Evolutionary conservation across 768 basidiomycete species (phyloP), one percentile per base, ranked within the genome.

Genomic region (Calvatia gigantea): DNA sequence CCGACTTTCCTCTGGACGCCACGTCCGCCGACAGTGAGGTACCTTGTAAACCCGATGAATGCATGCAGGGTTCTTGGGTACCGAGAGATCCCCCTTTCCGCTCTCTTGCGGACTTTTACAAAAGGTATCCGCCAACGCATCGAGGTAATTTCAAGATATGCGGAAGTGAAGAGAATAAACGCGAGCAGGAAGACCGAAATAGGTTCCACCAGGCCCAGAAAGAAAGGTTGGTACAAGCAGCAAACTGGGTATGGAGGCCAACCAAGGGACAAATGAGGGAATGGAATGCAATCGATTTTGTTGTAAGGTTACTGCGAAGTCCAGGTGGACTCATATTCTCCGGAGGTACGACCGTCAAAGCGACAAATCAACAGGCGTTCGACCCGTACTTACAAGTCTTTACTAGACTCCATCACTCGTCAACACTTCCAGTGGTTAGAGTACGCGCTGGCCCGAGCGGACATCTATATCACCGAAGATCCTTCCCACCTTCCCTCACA

Each of bases 241-340:
- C 59, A 52, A 63, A 61, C 32, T 63, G 57, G 51, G 62, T 63
- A 4, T 63, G 62, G 62, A 39, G 50, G 37, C 62, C 62, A 2
- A 23, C 21, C 2, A 21, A 43, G 12, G 62, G 60, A 28, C 38
- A 23, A 49, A 51, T 57, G 60, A 35, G 44, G 23, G 27, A 43
- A 11, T 63, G 58, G 58, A 54, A 61, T 39, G 47, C 58, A 3
- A 27, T 55, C 6, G 57, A 59, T 15, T 59, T 63, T 38, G 58
- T 63, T 35, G 58, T 63, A 4, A 41, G 58, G 27, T 35, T 63
- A 31, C 35, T 63, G 15, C 56, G 33, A 41, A 58, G 50, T 23
- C 62, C 62, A 14, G 60, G 60, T 6, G 62, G 62, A 12, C 41
- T 63, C 6, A 59, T 63, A 15, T 48, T 63, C 50, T 56, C 54